These are phyloP conservation scores for Leishmania aethiopica DNA, from an alignment of 208 protist species.

Conservation along the genomic window DNA sequence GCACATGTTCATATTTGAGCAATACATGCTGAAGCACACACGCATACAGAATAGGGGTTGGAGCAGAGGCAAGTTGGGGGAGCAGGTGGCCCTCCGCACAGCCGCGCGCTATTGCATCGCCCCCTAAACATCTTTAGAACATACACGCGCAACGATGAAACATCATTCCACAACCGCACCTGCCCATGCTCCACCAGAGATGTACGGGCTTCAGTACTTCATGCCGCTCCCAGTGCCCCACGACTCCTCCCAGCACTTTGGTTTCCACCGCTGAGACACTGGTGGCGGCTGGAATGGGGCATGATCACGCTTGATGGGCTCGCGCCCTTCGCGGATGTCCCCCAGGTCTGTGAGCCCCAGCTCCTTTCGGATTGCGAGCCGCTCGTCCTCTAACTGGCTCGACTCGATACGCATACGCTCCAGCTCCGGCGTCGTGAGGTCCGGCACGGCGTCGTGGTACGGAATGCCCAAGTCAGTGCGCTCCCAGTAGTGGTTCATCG, in stretches of 20 bases:
- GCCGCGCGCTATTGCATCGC: not conserved
- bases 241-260: slow-evolving; percentile 90
- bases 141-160: not conserved
- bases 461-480: slow-evolving; percentile 87
- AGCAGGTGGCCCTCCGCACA: not conserved
- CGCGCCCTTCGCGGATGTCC: slow-evolving; percentile 84
- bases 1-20: not conserved
- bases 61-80: not conserved
- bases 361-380: slow-evolving; percentile 81
- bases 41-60: not conserved
- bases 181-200: not conserved
- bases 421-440: slow-evolving; percentile 85
- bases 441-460: slow-evolving; percentile 86
- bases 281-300: slow-evolving; percentile 81
- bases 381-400: slow-evolving; percentile 86
- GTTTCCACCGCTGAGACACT: slow-evolving; percentile 85
- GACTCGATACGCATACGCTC: slow-evolving; percentile 83
- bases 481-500: slow-evolving; percentile 89
- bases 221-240: slow-evolving; percentile 83
- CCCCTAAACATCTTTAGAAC: not conserved
- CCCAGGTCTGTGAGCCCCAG: slow-evolving; percentile 85
- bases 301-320: slow-evolving; percentile 62
- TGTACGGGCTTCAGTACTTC: slow-evolving; percentile 18
- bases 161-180: not conserved
- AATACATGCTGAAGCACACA: not conserved